These are phyloP conservation scores for Schwanniomyces yamadae DNA, from an alignment of 805 yeast species.

Conservation along the genomic window DNA sequence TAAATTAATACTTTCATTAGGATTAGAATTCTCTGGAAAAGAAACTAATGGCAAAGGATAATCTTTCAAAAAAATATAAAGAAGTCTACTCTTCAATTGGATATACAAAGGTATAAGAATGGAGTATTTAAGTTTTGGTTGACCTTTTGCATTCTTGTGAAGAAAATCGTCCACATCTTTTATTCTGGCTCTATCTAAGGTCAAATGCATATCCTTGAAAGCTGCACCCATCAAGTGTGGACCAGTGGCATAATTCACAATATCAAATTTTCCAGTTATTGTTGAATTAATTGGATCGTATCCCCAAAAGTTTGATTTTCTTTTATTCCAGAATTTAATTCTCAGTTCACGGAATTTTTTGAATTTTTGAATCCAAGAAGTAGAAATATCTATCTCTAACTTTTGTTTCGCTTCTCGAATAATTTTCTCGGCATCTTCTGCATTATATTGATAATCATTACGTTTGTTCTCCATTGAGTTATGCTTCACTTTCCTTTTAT, in stretches of 20 bases:
- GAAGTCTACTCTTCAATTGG: constrained; percentile 41
- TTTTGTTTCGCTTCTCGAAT: constrained; percentile 25
- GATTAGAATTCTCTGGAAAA: constrained; percentile 40
- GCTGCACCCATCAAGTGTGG: constrained; percentile 31
- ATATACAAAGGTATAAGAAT: constrained; percentile 52
- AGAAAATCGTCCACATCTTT: constrained; percentile 38
- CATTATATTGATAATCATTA: constrained; percentile 6
- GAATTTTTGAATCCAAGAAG: constrained; percentile 35
- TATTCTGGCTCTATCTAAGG: constrained; percentile 25
- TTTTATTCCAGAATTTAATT: constrained; percentile 23
- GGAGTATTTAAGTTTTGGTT: constrained; percentile 56
- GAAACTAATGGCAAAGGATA: constrained; percentile 58
- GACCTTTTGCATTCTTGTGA: constrained; percentile 41
- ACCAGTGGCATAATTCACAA: constrained; percentile 34
- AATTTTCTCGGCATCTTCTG: constrained; percentile 25
- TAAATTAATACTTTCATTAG: constrained; percentile 18
- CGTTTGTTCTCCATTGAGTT: background rate
- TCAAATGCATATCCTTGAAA: constrained; percentile 30
- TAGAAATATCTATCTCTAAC: constrained; percentile 26
- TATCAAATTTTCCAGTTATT: constrained; percentile 32
- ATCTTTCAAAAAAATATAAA: constrained; percentile 50
- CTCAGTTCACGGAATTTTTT: constrained; percentile 23
- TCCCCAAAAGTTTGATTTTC: constrained; percentile 33
- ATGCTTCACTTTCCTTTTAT: constrained; percentile 1
- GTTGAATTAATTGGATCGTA: constrained; percentile 28